A percentile compares a stretch with the other conserved stretches of the same genome.
Conservation (phyloP, 2,329 filamentous ascomycete species). For the Fusarium azukiicola region DNA sequence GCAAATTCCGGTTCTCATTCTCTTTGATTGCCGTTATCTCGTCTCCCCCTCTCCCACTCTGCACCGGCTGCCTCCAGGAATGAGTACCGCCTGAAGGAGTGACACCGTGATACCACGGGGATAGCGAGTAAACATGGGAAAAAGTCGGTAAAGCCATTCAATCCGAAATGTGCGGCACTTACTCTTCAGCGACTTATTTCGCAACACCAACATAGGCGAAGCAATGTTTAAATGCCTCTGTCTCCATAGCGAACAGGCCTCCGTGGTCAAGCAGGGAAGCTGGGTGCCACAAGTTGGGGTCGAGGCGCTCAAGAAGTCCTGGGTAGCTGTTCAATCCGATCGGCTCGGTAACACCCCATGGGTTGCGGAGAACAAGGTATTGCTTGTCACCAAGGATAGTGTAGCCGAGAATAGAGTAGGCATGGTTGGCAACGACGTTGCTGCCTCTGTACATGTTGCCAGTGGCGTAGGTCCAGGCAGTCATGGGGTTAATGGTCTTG, state of each 20-base stretch:
- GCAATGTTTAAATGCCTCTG: constrained; percentile 61
- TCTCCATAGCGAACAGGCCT: constrained; percentile 62
- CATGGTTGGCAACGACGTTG: constrained; percentile 69
- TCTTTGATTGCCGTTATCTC: too few species aligned
- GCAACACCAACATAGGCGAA: constrained; percentile 56
- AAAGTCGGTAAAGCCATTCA: too few species aligned
- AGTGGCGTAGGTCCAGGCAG: constrained; percentile 65
- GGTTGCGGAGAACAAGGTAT: constrained; percentile 68
- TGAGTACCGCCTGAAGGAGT: too few species aligned
- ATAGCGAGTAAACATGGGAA: too few species aligned
- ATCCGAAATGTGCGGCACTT: too few species aligned
- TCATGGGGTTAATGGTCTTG: constrained; percentile 68
- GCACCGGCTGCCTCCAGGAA: too few species aligned
- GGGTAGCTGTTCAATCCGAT: constrained; percentile 64
- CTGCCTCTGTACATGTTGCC: constrained; percentile 62
- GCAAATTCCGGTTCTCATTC: too few species aligned
- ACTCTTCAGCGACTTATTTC: too few species aligned
- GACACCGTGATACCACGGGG: too few species aligned
- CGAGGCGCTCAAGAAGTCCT: constrained; percentile 63
- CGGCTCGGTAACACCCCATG: constrained; percentile 68
- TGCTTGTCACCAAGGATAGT: constrained; percentile 60
- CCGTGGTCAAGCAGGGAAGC: constrained; percentile 62
- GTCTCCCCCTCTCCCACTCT: too few species aligned
- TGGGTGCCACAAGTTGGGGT: constrained; percentile 62
- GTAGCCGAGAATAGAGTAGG: constrained; percentile 67